Percentiles rank a stretch among this genome's conserved stretches.
Evolutionary conservation across 2,329 filamentous ascomycete species (phyloP).

Genomic region (Neonectria faginata): DNA sequence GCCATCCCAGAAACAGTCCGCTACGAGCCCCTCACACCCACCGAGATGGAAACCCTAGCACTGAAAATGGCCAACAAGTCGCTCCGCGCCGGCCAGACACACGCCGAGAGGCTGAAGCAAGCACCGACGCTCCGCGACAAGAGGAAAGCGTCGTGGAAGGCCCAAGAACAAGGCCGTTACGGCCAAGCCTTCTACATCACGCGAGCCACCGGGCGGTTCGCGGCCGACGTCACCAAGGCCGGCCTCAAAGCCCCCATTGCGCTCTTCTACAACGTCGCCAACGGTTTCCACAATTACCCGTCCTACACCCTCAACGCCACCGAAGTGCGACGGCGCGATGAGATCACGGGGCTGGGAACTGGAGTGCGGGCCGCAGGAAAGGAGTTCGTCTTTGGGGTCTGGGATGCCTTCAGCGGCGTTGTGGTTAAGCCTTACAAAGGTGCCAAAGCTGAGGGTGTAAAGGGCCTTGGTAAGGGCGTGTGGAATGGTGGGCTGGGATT

Average conservation of each 20-base stretch:
- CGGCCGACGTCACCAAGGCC: constrained; percentile 70
- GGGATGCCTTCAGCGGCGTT: constrained; percentile 75
- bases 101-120: constrained; percentile 23
- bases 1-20: background rate
- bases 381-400: constrained; percentile 73
- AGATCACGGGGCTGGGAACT: constrained; percentile 74
- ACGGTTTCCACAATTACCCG: constrained; percentile 80
- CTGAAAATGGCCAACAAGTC: constrained; percentile 50
- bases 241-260: constrained; percentile 75
- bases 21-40: constrained; percentile 33
- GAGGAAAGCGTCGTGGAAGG: constrained; percentile 42
- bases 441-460: constrained; percentile 70
- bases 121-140: constrained; percentile 38
- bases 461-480: constrained; percentile 71
- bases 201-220: constrained; percentile 63
- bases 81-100: constrained; percentile 64
- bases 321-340: constrained; percentile 72
- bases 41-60: constrained; percentile 47
- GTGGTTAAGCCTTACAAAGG: constrained; percentile 73
- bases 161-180: constrained; percentile 43
- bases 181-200: constrained; percentile 45
- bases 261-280: constrained; percentile 74
- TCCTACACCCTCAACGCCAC: constrained; percentile 70
- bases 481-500: constrained; percentile 57
- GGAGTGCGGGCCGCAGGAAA: constrained; percentile 72